Base-by-base conservation (phyloP, 2,329 filamentous ascomycete genomes). In the Hyphodiscus sp. region DNA sequence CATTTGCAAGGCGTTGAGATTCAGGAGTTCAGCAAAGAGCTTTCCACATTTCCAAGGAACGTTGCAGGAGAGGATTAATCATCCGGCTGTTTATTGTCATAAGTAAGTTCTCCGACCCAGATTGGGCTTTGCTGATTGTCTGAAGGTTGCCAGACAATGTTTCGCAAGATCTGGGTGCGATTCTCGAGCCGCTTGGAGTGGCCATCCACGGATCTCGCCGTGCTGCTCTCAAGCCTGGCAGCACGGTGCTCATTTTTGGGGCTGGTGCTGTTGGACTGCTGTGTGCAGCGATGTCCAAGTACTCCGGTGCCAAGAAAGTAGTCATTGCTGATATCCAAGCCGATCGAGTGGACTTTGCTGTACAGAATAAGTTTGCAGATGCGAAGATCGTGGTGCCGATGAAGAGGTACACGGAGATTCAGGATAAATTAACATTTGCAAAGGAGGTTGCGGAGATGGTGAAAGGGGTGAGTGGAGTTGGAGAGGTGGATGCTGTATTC, bases 281-380 rank as follows among this genome's bases (percentile, higher is more conserved):
- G 13, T 65, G 62, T 44, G 67, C 67, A 11, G 67, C 66, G 9
- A 66, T 68, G 60, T 55, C 52, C 43, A 67, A 66, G 57, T 91
- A 91, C 0, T 89, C 89, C 0, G 92, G 92, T 38, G 91, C 91
- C 2, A 88, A 87, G 58, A 91, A 90, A 13, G 81, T 97, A 54
- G 86, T 96, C 60, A 91, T 97, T 67, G 96, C 92, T 9, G 94
- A 97, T 69, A 95, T 97, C 65, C 90, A 96, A 67, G 85, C 89
- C 65, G 87, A 87, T 50, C 81, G 92, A n/a, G 77, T 97, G 55
- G 78, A 81, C 49, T 96, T 96, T 67, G 92, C 94, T 43, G 54
- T 67, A 5, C 20, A 55, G 29, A 64, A 68, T 48, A 58, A 60
- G 15, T 69, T 69, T 50, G 66, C 67, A 2, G 64, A 68, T 52